A percentile compares a stretch with the other conserved stretches of the same genome.
These are phyloP conservation scores for Xylaria sp. DNA, from an alignment of 2,329 filamentous ascomycete species.

Conservation along the genomic window DNA sequence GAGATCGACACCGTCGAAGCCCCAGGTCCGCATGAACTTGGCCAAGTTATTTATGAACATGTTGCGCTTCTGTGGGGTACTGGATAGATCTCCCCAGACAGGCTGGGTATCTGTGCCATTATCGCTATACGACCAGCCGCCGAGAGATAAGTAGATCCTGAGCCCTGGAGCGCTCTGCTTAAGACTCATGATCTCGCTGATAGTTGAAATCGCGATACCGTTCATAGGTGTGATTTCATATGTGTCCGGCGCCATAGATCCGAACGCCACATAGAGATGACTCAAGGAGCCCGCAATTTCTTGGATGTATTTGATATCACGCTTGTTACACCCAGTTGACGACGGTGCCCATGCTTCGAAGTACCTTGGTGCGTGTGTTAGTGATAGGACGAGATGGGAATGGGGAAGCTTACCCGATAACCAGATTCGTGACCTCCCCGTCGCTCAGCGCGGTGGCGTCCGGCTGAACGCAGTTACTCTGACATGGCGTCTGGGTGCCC, in stretches of 20 bases:
- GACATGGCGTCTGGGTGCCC: slow-evolving; percentile 30
- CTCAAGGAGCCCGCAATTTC: slow-evolving; percentile 21
- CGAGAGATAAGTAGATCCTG: slow-evolving; percentile 23
- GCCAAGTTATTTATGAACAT: slow-evolving; percentile 16
- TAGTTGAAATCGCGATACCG: slow-evolving; percentile 19
- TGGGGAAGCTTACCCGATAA: slow-evolving; percentile 15
- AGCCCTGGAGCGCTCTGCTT: slow-evolving; percentile 43
- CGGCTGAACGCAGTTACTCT: slow-evolving; percentile 42
- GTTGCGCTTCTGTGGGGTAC: not conserved
- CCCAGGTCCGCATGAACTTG: slow-evolving; percentile 27
- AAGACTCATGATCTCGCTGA: slow-evolving; percentile 37
- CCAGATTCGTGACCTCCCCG: slow-evolving; percentile 13
- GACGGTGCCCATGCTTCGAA: slow-evolving; percentile 21
- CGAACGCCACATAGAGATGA: slow-evolving; percentile 27
- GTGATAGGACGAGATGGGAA: slow-evolving; percentile 8
- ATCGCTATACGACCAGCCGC: slow-evolving; percentile 28
- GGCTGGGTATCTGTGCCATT: slow-evolving; percentile 18
- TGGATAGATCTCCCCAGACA: slow-evolving; percentile 19
- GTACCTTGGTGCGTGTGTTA: slow-evolving; percentile 7
- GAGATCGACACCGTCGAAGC: slow-evolving; percentile 33
- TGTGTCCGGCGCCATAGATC: slow-evolving; percentile 23
- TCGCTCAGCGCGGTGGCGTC: slow-evolving; percentile 3
- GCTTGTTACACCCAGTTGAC: slow-evolving; percentile 14
- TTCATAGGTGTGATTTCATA: slow-evolving; percentile 28
- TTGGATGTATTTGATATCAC: slow-evolving; percentile 20